Base-by-base conservation (phyloP, 176 grass and related monocot genomes). In the Neostapfia colusana region DNA sequence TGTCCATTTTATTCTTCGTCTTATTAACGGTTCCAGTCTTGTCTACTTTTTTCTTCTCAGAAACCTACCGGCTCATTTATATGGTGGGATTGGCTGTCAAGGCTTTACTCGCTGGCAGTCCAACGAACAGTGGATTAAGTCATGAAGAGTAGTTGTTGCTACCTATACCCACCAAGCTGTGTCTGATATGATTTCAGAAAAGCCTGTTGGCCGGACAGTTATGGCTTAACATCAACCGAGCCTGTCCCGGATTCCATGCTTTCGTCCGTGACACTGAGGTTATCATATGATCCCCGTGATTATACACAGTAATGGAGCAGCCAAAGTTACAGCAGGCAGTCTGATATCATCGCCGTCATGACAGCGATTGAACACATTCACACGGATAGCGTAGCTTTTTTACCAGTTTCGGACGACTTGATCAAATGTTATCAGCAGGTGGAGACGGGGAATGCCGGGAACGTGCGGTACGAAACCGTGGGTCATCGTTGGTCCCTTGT, bases 101-200 rank as follows among this genome's bases (percentile, higher is more conserved):
- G 65, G 78, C 72, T 82, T 71, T 76, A 55, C 44, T 39, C 35
- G 63, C 25, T 86, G 64, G 62, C 70, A 63, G 4, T 35, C 2
- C 2, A 9, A 69, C 31, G 42, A 55, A 51, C 46, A 35, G 54
- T 42, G 38, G 55, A 40, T 17, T 42, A 25, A 20, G 58, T 7
- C 10, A 53, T 51, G 57, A 56, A 18, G 18, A 54, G 35, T 9
- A 44, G 35, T 35, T 78, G 35, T 35, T 78, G 57, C 67, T 56
- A 54, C 45, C 82, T 71, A 34, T 20, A 69, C 11, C 51, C 41
- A 80, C 42, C 61, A 67, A 62, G 7, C 24, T 24, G 76, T 74
- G 20, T 70, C 64, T n/a, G 43, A 18, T 75, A 15, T 25, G 15
- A 2, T 13, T 65, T 79, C 27, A 77, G 57, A 46, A 65, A 35